A percentile compares a stretch with the other conserved stretches of the same genome.
Conservation (phyloP, 2,329 filamentous ascomycete genomes). For the Alternaria sp. region DNA sequence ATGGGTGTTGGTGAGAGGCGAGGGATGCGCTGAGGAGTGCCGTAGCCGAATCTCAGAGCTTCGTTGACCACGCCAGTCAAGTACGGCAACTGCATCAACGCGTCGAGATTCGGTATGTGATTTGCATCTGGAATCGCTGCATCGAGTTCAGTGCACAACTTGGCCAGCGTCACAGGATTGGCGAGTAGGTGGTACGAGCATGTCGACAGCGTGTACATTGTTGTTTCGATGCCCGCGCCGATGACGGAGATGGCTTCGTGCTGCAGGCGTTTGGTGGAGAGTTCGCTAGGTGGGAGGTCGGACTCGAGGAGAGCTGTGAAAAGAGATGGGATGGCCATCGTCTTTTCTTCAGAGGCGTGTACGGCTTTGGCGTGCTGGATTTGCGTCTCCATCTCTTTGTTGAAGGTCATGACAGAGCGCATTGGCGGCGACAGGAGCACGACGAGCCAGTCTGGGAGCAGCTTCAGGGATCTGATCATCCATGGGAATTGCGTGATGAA, state of each 20-base stretch:
- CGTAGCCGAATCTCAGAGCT: slow-evolving; percentile 28
- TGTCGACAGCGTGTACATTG: slow-evolving; percentile 11
- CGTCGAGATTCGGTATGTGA: background rate
- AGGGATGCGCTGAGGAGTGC: slow-evolving; percentile 10
- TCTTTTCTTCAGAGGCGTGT: background rate
- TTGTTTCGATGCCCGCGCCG: slow-evolving; percentile 29
- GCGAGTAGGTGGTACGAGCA: slow-evolving; percentile 28
- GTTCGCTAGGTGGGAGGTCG: background rate
- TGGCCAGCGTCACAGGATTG: background rate
- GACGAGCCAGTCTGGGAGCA: background rate
- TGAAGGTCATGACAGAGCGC: background rate
- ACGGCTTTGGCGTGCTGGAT: background rate
- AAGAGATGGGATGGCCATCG: background rate
- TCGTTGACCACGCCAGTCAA: slow-evolving; percentile 17
- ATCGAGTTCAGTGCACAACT: background rate
- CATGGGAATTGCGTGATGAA: background rate
- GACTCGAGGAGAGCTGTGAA: background rate
- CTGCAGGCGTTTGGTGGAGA: background rate
- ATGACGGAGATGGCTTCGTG: background rate
- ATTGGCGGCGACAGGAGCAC: background rate
- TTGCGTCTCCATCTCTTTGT: background rate
- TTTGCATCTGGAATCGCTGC: slow-evolving; percentile 11
- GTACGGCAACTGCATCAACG: background rate
- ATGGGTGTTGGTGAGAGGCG: background rate
- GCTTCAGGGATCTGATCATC: background rate